Base-by-base conservation (phyloP, 169 alveolate species). In the Cryptosporidium parvum region DNA sequence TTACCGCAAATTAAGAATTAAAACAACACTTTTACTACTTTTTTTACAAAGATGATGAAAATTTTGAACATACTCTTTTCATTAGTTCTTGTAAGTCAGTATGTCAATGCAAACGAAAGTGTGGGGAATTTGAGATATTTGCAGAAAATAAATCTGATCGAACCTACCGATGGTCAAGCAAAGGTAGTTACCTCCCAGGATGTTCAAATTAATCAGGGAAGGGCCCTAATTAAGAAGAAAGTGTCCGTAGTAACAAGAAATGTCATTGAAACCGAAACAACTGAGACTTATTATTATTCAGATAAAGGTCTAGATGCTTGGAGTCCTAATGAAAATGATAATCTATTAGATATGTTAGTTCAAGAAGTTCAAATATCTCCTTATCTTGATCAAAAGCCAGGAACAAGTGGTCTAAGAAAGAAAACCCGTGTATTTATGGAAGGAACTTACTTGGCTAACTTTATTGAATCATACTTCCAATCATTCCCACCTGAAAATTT, bases 341-440 rank as follows among this genome's bases (percentile, higher is more conserved):
- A 44, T 44, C 10, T 44, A 44, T 44, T 7, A 4, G 51, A 44
- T 1, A 44, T 14, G 1, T 10, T 44, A 44, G 12, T 35, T 35
- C 9, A 35, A 35, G 42, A 35, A 6, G 42, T 35, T 35, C 42
- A 35, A 35, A 1, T 35, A 6, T 35, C 42, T 2, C 95, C 97
- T n/a, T 94, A 91, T 69, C 70, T 80, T 31, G 98, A 95, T 75
- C 93, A 94, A 86, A 96, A 96, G 70, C 95, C 97, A 80, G 98
- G 98, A 37, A 96, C 98, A 12, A 92, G 96, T 86, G 98, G 98
- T n/a, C 92, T 96, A 23, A 91, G 98, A 62, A 96, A 96, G 86
- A 96, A 95, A 75, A 93, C 93, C 10, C 85, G 91, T 26, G 97
- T 94, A 12, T 93, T 94, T 67, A 80, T 91, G 71, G 94, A 94